Evolutionary conservation across 2,329 filamentous ascomycete species (phyloP), one percentile per base, ranked within the genome.

Genomic region (Leptodontidium sp.): DNA sequence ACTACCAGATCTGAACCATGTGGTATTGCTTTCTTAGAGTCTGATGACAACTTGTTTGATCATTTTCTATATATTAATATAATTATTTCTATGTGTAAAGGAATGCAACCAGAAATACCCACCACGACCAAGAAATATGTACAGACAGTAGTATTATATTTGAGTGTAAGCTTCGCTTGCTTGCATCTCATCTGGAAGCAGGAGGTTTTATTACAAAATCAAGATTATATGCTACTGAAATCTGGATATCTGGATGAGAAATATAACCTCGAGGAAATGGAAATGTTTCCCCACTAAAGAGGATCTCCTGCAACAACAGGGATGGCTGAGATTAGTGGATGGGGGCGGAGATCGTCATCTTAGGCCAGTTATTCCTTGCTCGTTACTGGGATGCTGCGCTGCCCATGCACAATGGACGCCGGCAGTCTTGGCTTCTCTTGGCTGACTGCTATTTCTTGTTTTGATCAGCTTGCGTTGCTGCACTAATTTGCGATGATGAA

Each of bases 381-480:
- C 21, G n/a, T n/a, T 26, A 21, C 35, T 24, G 9, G 49, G 38
- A 64, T 43, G 7, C 4, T 29, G 17, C 40, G 26, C 14, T 15
- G 38, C 38, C 40, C 14, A 35, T 38, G 45, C 38, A 49, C 2
- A 9, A 12, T 52, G 17, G 12, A 14, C 40, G 26, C 59, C 43
- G 43, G 49, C 49, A 52, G 47, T 17, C 61, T 64, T 64, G 49
- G 61, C 61, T 53, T 52, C 29, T 43, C 61, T 64, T 64, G 61
- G 61, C 61, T 53, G 32, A 29, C 50, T 43, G 45, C 21, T 14
- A 52, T 64, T 49, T 64, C 61, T 64, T 64, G 61, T 64, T 64
- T 64, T 64, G 61, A 52, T 52, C 61, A 53, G 21, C n/a, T 26
- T 29, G 14, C 29, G 11, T 3, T 24, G 32, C 21, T 59, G 57